Conservation (phyloP, 2,329 filamentous ascomycete genomes). For the Alternaria triticimaculans region DNA sequence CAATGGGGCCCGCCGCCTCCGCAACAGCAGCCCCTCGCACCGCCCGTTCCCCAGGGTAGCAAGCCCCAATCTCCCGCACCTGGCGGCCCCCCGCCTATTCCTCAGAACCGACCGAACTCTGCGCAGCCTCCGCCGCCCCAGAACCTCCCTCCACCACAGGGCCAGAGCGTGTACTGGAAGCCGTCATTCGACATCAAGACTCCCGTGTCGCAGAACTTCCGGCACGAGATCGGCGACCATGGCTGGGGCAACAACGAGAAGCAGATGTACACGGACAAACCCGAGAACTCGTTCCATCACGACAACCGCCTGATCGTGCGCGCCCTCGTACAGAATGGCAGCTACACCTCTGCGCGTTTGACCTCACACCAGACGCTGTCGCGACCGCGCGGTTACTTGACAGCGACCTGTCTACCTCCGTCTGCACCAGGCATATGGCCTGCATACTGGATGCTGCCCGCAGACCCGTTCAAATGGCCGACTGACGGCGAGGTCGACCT, state of each 20-base stretch:
- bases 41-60: slow-evolving; percentile 40
- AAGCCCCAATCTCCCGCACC: slow-evolving; percentile 38
- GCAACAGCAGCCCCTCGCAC: slow-evolving; percentile 34
- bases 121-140: slow-evolving; percentile 40
- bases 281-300: slow-evolving; percentile 62
- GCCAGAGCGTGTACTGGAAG: slow-evolving; percentile 58
- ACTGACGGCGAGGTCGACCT: slow-evolving; percentile 67
- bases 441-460: slow-evolving; percentile 66
- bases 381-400: slow-evolving; percentile 60
- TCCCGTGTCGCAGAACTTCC: slow-evolving; percentile 60
- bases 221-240: slow-evolving; percentile 63
- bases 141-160: slow-evolving; percentile 29
- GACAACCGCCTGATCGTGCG: slow-evolving; percentile 61
- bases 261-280: slow-evolving; percentile 61
- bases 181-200: slow-evolving; percentile 57
- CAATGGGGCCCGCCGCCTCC: slow-evolving; percentile 32
- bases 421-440: slow-evolving; percentile 66
- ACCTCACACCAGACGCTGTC: slow-evolving; percentile 60
- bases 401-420: slow-evolving; percentile 60
- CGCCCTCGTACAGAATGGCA: slow-evolving; percentile 53
- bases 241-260: slow-evolving; percentile 69
- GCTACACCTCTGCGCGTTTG: slow-evolving; percentile 63
- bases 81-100: slow-evolving; percentile 28
- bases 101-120: slow-evolving; percentile 37
- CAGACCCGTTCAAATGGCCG: slow-evolving; percentile 66